Evolutionary conservation across 176 grass and related monocot species (phyloP).

Genomic region (bread wheat (Triticum aestivum)): IWGSC_CS_RefSeq_v2.1 NC_057799.1:130778580-130779079

Average conservation of each 20-base stretch:
- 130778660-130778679: neutral
- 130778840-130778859: neutral
- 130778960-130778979: neutral
- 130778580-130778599: neutral
- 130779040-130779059: no score
- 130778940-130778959: neutral
- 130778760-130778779: slow-evolving; percentile 3
- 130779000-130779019: neutral
- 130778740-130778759: neutral
- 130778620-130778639: slow-evolving; percentile 21
- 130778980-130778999: neutral
- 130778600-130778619: slow-evolving; percentile 22
- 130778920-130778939: neutral
- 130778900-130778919: neutral
- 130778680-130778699: neutral
- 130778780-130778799: slow-evolving; percentile 27
- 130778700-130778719: neutral
- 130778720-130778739: slow-evolving; percentile 26
- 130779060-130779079: no score
- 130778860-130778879: neutral
- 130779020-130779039: neutral
- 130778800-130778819: neutral
- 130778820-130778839: neutral
- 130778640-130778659: neutral
- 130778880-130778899: neutral